Evolutionary conservation across 2,329 filamentous ascomycete genomes (phyloP).

Genomic region (Chaetothyriales sp.): DNA sequence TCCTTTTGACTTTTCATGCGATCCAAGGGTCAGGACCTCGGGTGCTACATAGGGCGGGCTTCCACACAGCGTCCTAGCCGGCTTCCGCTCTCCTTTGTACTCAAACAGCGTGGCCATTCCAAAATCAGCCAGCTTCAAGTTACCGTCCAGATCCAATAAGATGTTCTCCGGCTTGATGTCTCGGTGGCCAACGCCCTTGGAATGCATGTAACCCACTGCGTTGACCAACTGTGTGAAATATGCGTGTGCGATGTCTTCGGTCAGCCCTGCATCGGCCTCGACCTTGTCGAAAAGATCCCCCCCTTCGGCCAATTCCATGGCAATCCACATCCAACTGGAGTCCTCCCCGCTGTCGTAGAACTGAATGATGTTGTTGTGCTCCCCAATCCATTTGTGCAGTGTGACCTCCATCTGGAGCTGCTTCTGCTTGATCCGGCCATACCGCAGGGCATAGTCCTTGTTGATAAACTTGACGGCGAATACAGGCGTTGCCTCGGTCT

Average conservation of each 20-base stretch:
- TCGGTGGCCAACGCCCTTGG: constrained; percentile 84
- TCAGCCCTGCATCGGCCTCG: constrained; percentile 90
- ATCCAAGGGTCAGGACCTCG: constrained; percentile 53
- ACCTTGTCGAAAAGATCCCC: constrained; percentile 99
- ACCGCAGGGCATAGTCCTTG: constrained; percentile 80
- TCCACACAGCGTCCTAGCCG: constrained; percentile 79
- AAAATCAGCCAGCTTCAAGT: constrained; percentile 91
- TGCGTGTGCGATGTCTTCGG: constrained; percentile 84
- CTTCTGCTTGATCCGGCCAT: constrained; percentile 75
- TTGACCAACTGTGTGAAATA: constrained; percentile 88
- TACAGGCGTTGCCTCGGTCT: constrained; percentile 52
- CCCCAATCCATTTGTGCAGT: constrained; percentile 73
- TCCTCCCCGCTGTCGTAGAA: constrained; percentile 85
- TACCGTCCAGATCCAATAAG: constrained; percentile 65
- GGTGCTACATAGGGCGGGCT: constrained; percentile 96
- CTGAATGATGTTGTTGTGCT: constrained; percentile 85
- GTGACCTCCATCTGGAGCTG: constrained; percentile 87
- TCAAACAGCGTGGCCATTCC: constrained; percentile 88
- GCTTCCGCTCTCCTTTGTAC: constrained; percentile 68
- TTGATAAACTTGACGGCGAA: constrained; percentile 99
- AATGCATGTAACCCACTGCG: constrained; percentile 89
- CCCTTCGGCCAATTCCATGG: constrained; percentile 91
- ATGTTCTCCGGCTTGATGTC: constrained; percentile 94
- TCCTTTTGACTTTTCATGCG: constrained; percentile 34
- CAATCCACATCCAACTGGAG: constrained; percentile 82